Evolutionary conservation across 2,329 filamentous ascomycete genomes (phyloP).

Genomic region (Penicillium sp.): DNA sequence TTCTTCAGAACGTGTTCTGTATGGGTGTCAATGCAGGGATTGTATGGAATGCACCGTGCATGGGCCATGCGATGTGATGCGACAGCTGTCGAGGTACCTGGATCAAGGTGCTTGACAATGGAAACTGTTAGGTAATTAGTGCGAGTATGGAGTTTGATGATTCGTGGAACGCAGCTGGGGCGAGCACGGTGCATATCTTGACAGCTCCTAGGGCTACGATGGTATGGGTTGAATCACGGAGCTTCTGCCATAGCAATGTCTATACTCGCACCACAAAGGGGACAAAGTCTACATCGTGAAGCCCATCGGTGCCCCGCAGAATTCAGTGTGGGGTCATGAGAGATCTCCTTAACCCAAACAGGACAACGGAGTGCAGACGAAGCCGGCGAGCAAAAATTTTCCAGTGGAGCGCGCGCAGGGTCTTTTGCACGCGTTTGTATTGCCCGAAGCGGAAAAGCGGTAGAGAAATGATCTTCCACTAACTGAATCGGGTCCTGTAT

Average conservation of each 20-base stretch:
- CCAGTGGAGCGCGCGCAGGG: conserved; percentile 18
- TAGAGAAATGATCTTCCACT: conserved; percentile 19
- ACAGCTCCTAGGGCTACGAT: conserved; percentile 21
- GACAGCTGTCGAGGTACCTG: neutral
- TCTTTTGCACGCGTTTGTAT: conserved; percentile 19
- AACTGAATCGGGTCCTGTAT: conserved; percentile 3
- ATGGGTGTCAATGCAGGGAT: neutral
- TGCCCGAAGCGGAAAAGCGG: conserved; percentile 20
- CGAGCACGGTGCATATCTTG: conserved; percentile 26
- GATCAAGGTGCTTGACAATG: neutral
- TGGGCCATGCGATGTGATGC: neutral
- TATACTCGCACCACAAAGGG: neutral
- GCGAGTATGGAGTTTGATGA: conserved; percentile 18
- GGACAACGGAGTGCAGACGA: conserved; percentile 12
- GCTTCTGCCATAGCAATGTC: neutral
- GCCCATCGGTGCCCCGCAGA: conserved; percentile 23
- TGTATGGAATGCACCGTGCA: neutral
- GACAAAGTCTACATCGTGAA: neutral
- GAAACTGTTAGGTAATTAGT: conserved; percentile 37
- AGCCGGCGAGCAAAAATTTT: conserved; percentile 12
- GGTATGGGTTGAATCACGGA: neutral
- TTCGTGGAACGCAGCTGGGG: conserved; percentile 20
- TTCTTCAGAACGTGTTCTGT: neutral
- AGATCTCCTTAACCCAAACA: conserved; percentile 11
- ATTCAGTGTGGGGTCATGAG: conserved; percentile 28